Evolutionary conservation across 257 asterid genomes (phyloP), one percentile per base, ranked within the genome.

Genomic region (Gentiana macrophylla): DNA sequence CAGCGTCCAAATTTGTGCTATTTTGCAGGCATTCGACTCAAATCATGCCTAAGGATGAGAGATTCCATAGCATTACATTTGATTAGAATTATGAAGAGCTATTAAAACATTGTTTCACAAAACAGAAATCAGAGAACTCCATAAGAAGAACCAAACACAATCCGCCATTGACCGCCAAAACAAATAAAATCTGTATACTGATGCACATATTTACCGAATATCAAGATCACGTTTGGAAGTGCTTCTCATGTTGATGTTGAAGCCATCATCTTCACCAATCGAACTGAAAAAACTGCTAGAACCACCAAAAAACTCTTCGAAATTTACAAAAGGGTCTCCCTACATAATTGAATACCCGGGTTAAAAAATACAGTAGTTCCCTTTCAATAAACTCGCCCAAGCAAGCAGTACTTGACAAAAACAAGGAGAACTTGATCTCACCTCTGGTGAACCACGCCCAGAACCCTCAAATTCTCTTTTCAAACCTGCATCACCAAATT

Each of bases 281-380:
- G 80, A 83, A 45, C 97, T 88, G 67, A 83, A 92, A 64, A 85
- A 76, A 56, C 69, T 67, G 74, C 59, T 74, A 46, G 89, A 50
- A 8, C 78, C 94, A 13, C 95, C 93, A 75, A 92, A 92, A 76
- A 75, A 81, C 64, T 79, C 80, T 53, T 87, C 58, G 75, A 92
- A 92, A 52, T 75, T 70, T 53, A 84, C 93, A 65, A 84, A 87
- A 10, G 98, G 97, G 56, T 92, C 97, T 67, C 75, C 88, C 98
- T 92, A 64, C 37, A 74, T 53, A 53, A 59, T 49, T 55, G 10
- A 57, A 12, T 45, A 46, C 24, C 46, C 4, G 52, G 32, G 56
- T 37, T 55, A 55, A 41, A 60, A 52, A 12, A 36, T 9, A 8
- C 35, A 50, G 35, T 24, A 52, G 33, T 9, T 10, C 37, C 54